These are phyloP conservation scores for Monosporascus sp. DNA, from an alignment of 2,329 filamentous ascomycete genomes.

Conservation along the genomic window DNA sequence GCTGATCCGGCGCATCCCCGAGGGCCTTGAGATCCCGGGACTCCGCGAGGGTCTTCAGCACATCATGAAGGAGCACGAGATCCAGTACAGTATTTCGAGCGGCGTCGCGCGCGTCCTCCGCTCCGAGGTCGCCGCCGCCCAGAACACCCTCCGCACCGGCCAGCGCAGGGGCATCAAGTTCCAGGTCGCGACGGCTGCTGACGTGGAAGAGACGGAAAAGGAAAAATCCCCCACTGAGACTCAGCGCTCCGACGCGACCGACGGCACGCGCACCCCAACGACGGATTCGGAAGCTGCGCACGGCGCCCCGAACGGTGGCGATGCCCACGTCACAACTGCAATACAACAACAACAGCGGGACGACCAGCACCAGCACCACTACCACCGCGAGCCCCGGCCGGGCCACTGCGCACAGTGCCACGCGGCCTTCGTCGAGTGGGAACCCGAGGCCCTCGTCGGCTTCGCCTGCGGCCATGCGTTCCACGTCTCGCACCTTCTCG, in stretches of 20 bases:
- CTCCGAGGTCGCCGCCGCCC: constrained; percentile 80
- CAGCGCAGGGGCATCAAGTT: constrained; percentile 87
- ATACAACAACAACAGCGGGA: neutral
- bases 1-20: constrained; percentile 83
- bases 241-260: constrained; percentile 15
- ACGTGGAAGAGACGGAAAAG: constrained; percentile 35
- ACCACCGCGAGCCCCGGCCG: constrained; percentile 33
- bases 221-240: constrained; percentile 7
- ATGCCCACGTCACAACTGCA: neutral
- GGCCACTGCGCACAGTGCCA: constrained; percentile 57
- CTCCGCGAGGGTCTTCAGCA: constrained; percentile 81
- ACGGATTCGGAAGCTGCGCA: constrained; percentile 6
- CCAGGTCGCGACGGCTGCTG: constrained; percentile 52
- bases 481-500: constrained; percentile 67
- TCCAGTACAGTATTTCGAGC: constrained; percentile 86
- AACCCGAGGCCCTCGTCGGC: constrained; percentile 68
- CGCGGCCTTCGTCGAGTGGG: constrained; percentile 53
- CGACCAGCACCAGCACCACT: constrained; percentile 24
- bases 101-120: constrained; percentile 82
- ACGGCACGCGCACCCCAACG: constrained; percentile 17
- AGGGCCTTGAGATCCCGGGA: constrained; percentile 87
- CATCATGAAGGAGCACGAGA: constrained; percentile 92
- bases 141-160: constrained; percentile 72
- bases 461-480: constrained; percentile 81
- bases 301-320: constrained; percentile 4